Conservation (phyloP, 768 basidiomycete species). For the Boletus edulis region DNA sequence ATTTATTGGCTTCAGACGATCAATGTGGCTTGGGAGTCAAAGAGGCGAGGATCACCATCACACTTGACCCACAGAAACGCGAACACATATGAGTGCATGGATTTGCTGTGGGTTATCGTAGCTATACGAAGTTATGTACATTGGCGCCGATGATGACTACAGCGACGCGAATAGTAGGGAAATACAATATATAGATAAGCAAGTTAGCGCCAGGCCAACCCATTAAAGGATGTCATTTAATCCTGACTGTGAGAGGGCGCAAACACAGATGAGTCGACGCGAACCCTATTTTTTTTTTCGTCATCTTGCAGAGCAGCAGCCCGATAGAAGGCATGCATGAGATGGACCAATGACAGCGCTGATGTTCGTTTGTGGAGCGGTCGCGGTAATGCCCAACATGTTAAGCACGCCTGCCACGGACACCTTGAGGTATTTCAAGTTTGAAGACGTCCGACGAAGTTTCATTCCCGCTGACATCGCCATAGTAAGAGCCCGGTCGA, state of each 20-base stretch:
- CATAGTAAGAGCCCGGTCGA: slow-evolving; percentile 23
- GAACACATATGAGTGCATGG: neutral
- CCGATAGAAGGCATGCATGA: slow-evolving; percentile 3
- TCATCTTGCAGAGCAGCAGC: neutral
- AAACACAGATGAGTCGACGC: slow-evolving; percentile 12
- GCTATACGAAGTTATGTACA: slow-evolving; percentile 21
- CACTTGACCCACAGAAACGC: neutral
- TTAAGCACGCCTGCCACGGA: slow-evolving; percentile 8
- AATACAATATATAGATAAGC: slow-evolving; percentile 26
- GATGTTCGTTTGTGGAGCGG: slow-evolving; percentile 5
- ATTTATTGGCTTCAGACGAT: slow-evolving; percentile 15
- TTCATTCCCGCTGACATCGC: slow-evolving; percentile 33
- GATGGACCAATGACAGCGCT: slow-evolving; percentile 3
- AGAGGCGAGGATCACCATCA: too few relatives aligned
- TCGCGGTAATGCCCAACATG: slow-evolving; percentile 1
- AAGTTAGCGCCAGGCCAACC: slow-evolving; percentile 19
- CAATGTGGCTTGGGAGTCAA: slow-evolving; percentile 2
- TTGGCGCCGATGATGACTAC: slow-evolving; percentile 4
- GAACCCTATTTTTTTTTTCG: slow-evolving; percentile 5
- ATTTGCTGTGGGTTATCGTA: slow-evolving; percentile 3
- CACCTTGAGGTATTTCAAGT: slow-evolving; percentile 1
- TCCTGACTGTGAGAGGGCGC: slow-evolving; percentile 8
- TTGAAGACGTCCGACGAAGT: slow-evolving; percentile 9
- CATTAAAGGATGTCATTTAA: neutral
- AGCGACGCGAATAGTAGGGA: slow-evolving; percentile 11